These are phyloP conservation scores for Raffaelea albimanens DNA, from an alignment of 2,329 filamentous ascomycete species.

Conservation along the genomic window DNA sequence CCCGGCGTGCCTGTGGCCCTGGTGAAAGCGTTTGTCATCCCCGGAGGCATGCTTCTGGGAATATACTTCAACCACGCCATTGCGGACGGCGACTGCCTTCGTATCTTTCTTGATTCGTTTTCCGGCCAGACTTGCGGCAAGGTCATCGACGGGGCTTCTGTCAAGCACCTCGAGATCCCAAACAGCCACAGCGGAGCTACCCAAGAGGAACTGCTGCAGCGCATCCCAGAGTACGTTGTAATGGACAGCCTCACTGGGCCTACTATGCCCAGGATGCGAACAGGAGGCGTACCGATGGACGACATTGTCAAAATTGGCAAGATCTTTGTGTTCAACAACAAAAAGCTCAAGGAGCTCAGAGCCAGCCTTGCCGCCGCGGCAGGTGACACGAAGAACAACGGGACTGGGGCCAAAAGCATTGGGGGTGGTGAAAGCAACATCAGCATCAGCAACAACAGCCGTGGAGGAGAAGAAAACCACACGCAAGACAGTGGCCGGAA, in stretches of 20 bases:
- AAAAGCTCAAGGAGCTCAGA: slow-evolving; percentile 22
- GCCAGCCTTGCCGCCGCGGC: slow-evolving; percentile 14
- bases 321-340: slow-evolving; percentile 29
- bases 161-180: slow-evolving; percentile 10
- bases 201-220: slow-evolving; percentile 14
- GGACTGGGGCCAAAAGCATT: too few relatives aligned
- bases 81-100: slow-evolving; percentile 30
- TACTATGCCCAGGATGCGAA: slow-evolving; percentile 22
- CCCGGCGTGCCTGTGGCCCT: slow-evolving; percentile 24
- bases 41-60: slow-evolving; percentile 29
- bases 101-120: slow-evolving; percentile 28
- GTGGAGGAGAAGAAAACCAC: too few relatives aligned
- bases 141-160: slow-evolving; percentile 15
- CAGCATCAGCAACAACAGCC: neutral
- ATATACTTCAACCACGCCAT: slow-evolving; percentile 32
- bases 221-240: slow-evolving; percentile 28
- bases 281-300: slow-evolving; percentile 17
- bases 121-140: slow-evolving; percentile 23
- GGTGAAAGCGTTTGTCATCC: slow-evolving; percentile 27
- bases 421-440: too few relatives aligned
- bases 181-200: slow-evolving; percentile 9
- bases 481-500: neutral
- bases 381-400: neutral
- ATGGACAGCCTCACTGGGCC: slow-evolving; percentile 24
- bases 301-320: slow-evolving; percentile 27